Evolutionary conservation across 768 basidiomycete genomes (phyloP).

Genomic region (Arthromyces matolae): DNA sequence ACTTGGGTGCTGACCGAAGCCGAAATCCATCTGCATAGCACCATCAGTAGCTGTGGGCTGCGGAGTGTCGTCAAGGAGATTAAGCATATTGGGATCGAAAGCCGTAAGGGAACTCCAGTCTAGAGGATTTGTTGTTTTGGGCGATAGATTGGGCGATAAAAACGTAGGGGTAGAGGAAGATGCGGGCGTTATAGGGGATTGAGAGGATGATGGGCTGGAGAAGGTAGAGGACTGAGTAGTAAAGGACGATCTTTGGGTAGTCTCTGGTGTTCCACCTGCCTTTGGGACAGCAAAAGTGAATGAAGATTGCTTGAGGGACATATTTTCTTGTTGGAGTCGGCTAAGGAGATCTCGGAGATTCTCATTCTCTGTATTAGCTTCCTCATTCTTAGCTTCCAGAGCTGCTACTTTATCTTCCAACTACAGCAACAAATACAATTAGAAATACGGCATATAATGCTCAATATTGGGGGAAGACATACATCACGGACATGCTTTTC

Average conservation of each 20-base stretch:
- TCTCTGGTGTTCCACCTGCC: slow-evolving; percentile 17
- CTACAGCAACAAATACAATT: slow-evolving; percentile 34
- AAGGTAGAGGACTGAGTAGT: slow-evolving; percentile 29
- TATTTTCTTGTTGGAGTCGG: slow-evolving; percentile 84
- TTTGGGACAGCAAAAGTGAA: slow-evolving; percentile 83
- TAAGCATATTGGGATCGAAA: slow-evolving; percentile 69
- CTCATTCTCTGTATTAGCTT: slow-evolving; percentile 73
- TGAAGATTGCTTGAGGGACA: slow-evolving; percentile 70
- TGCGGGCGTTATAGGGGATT: slow-evolving; percentile 15
- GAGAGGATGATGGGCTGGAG: slow-evolving; percentile 16
- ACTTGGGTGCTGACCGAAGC: slow-evolving; percentile 50
- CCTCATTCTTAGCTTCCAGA: slow-evolving; percentile 79
- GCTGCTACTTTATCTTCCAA: slow-evolving; percentile 89
- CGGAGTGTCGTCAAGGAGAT: slow-evolving; percentile 55
- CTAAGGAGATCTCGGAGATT: slow-evolving; percentile 83
- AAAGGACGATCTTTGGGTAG: slow-evolving; percentile 20
- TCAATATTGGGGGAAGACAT: too few relatives aligned
- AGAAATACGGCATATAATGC: too few relatives aligned
- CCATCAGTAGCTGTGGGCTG: slow-evolving; percentile 52
- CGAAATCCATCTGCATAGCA: slow-evolving; percentile 59
- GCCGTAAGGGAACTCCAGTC: slow-evolving; percentile 68
- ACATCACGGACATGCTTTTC: slow-evolving; percentile 91
- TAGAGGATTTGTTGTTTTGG: slow-evolving; percentile 40
- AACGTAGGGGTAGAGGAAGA: slow-evolving; percentile 24
- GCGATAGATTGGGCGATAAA: too few relatives aligned